Evolutionary conservation across 2,329 filamentous ascomycete genomes (phyloP), one percentile per base, ranked within the genome.

Genomic region (Aspergillus pseudoterreus): DNA sequence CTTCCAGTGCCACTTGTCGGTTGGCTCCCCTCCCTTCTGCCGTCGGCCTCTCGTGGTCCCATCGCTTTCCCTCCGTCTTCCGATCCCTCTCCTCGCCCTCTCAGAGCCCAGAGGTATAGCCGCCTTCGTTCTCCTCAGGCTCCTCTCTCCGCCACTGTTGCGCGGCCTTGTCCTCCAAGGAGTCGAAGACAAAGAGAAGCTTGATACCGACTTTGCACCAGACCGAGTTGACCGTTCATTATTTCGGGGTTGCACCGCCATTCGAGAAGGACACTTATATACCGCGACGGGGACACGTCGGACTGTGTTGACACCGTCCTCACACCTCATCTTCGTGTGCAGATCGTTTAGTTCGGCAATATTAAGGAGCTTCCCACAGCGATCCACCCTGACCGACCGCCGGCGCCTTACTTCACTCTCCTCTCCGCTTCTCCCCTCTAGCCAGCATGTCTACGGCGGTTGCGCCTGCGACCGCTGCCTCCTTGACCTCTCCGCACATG

Each of bases 361-460:
- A 30, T 22, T 6, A 22, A 22, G 22, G 22, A 22, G 27, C 27
- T 30, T 30, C 27, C 9, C 27, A 30, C 27, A 8, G 3, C 8
- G 27, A 9, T 30, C 27, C 27, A 3, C 27, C 27, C 6, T 30
- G 6, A 30, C 35, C 35, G 35, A 17, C 8, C 14, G 15, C 35
- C 15, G 35, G 35, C 15, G 6, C 32, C 22, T 19, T 33, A 30
- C 19, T 9, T 43, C 33, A 36, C 35, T 45, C 22, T 15, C 35
- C 30, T 19, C 10, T 10, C n/a, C 11, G 33, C n/a, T 24, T 42
- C 6, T 12, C 35, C 38, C 17, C 10, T 35, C 22, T n/a, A n/a
- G 32, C 19, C 43, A 65, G 53, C 56, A 78, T 78, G 75, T 77
- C 75, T 53, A 78, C 75, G 51, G 75, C 71, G 45, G 75, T 78